phyloP scores from a whole-genome alignment of 768 basidiomycete genomes.

The Bullera alba region DNA sequence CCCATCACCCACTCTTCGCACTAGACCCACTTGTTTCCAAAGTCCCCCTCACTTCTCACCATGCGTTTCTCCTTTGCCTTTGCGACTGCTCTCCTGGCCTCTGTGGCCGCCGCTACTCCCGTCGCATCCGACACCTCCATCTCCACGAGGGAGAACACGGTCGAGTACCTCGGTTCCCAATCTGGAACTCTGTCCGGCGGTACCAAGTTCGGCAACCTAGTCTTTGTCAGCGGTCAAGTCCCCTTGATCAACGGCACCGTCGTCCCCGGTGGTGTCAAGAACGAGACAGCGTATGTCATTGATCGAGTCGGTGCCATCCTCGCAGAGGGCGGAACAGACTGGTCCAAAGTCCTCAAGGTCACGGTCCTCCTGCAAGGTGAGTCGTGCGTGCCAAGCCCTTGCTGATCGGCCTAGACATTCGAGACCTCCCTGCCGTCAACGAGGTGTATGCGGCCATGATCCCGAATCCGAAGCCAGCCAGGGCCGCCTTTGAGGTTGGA shows the following conservation, averaged over 20 bases:
- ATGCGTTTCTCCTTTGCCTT: conserved; percentile 15
- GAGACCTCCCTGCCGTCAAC: conserved; percentile 25
- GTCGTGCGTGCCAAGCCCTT: background rate
- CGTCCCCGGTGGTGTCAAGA: conserved; percentile 21
- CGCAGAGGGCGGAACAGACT: conserved; percentile 17
- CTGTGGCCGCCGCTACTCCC: conserved; percentile 8
- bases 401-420: conserved; percentile 8
- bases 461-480: conserved; percentile 15
- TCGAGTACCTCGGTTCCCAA: conserved; percentile 14
- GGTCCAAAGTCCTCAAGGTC: conserved; percentile 18
- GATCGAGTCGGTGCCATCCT: conserved; percentile 13
- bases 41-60: background rate
- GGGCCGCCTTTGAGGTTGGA: conserved; percentile 17
- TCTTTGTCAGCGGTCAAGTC: conserved; percentile 17
- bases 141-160: conserved; percentile 6
- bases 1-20: background rate
- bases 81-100: conserved; percentile 9
- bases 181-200: conserved; percentile 13
- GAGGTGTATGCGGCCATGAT: conserved; percentile 18
- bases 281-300: conserved; percentile 17
- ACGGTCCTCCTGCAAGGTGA: conserved; percentile 20
- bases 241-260: conserved; percentile 13
- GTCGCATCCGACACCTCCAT: conserved; percentile 2
- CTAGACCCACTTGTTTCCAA: background rate
- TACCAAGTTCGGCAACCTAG: conserved; percentile 13